Conservation (phyloP, 257 asterid species). For the Voacanga thouarsii region DNA sequence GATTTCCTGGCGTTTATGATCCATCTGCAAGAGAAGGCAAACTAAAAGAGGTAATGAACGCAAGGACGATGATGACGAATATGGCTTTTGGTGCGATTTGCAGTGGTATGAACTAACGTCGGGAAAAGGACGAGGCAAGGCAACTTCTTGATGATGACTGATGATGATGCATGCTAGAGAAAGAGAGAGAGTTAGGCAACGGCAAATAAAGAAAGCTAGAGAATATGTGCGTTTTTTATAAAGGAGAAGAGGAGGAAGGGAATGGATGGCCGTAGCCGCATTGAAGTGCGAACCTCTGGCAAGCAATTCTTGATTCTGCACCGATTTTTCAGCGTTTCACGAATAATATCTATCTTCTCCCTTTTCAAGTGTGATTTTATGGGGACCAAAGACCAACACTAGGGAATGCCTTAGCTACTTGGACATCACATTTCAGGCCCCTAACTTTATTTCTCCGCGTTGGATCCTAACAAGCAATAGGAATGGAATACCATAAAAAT, state of each 20-base stretch:
- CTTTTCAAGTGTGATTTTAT: too few species aligned
- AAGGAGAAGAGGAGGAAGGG: neutral
- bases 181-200: neutral
- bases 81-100: neutral
- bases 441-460: too few species aligned
- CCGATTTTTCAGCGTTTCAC: neutral
- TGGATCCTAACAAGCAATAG: too few species aligned
- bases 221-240: neutral
- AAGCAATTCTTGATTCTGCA: slow-evolving; percentile 25
- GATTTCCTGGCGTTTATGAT: neutral
- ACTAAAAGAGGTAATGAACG: neutral
- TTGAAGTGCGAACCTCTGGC: slow-evolving; percentile 34
- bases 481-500: too few species aligned
- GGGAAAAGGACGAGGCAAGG: neutral
- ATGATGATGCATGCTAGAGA: neutral
- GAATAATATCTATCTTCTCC: too few species aligned
- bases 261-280: slow-evolving; percentile 18
- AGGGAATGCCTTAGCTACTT: too few species aligned
- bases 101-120: neutral
- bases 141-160: neutral
- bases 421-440: too few species aligned
- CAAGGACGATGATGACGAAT: neutral
- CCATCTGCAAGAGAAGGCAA: neutral
- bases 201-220: neutral
- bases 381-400: too few species aligned